Evolutionary conservation across 805 yeast species (phyloP).

Genomic region (Wickerhamiella musiphila): DNA sequence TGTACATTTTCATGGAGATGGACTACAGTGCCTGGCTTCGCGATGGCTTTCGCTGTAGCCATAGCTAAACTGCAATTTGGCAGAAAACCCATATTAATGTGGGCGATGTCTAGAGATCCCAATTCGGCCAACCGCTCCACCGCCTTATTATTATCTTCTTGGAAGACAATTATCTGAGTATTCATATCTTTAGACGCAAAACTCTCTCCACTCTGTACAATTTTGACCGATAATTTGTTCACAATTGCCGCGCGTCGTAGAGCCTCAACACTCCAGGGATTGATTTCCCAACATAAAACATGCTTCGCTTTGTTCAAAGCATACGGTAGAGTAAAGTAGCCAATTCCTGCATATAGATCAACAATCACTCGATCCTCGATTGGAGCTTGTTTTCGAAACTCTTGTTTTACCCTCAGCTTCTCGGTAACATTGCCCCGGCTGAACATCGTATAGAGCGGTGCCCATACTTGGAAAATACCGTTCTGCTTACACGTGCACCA

Average conservation of each 20-base stretch:
- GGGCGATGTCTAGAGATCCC: slow-evolving; percentile 25
- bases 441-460: slow-evolving; percentile 74
- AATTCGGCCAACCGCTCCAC: slow-evolving; percentile 22
- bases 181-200: slow-evolving; percentile 17
- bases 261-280: slow-evolving; percentile 73
- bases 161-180: slow-evolving; percentile 33
- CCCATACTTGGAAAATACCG: slow-evolving; percentile 66
- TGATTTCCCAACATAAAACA: slow-evolving; percentile 65
- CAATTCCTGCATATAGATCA: slow-evolving; percentile 73
- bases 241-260: slow-evolving; percentile 34
- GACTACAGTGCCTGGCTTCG: slow-evolving; percentile 9
- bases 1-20: slow-evolving; percentile 71
- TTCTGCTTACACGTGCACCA: slow-evolving; percentile 64
- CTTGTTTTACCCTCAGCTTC: slow-evolving; percentile 41
- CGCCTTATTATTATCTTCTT: slow-evolving; percentile 45
- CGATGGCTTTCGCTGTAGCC: slow-evolving; percentile 26
- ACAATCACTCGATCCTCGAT: slow-evolving; percentile 30
- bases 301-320: slow-evolving; percentile 33
- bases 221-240: slow-evolving; percentile 27
- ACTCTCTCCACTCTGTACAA: slow-evolving; percentile 22
- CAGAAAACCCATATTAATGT: slow-evolving; percentile 62
- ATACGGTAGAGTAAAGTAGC: slow-evolving; percentile 64
- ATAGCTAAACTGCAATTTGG: slow-evolving; percentile 55
- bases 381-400: slow-evolving; percentile 7
- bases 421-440: slow-evolving; percentile 76